These are phyloP conservation scores for Cyberlindnera subsufficiens DNA, from an alignment of 805 yeast species.

Conservation along the genomic window DNA sequence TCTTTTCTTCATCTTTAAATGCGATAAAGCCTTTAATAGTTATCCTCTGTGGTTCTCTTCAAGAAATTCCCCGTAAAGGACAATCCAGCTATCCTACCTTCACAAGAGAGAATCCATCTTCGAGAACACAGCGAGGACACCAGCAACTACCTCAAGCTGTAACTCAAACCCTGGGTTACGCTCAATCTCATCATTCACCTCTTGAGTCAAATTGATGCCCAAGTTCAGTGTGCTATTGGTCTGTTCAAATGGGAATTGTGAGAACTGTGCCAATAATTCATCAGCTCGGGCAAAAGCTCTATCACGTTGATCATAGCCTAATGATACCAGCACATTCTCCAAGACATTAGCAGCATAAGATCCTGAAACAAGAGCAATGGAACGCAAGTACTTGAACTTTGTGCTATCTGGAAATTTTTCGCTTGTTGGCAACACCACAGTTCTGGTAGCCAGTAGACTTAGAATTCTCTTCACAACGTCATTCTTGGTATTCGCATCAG, in stretches of 20 bases:
- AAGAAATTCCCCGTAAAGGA: too few species aligned
- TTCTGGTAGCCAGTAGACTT: constrained; percentile 64
- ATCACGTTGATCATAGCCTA: constrained; percentile 85
- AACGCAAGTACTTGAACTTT: constrained; percentile 65
- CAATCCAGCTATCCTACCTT: background rate
- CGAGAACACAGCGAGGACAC: constrained; percentile 83
- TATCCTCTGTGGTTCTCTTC: too few species aligned
- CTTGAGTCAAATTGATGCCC: constrained; percentile 58
- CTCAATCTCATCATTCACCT: constrained; percentile 39
- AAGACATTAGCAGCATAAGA: constrained; percentile 95
- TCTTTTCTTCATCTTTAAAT: background rate
- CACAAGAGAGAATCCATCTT: constrained; percentile 85
- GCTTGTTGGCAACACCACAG: constrained; percentile 49
- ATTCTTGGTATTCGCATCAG: constrained; percentile 82
- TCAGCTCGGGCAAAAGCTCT: constrained; percentile 93
- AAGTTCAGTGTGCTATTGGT: constrained; percentile 58
- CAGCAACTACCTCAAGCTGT: constrained; percentile 85
- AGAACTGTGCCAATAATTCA: constrained; percentile 73
- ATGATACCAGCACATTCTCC: constrained; percentile 74
- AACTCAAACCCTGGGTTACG: constrained; percentile 42
- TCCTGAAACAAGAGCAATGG: constrained; percentile 79
- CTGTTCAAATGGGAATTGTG: constrained; percentile 77
- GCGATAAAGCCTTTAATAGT: too few species aligned
- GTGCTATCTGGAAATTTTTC: constrained; percentile 66
- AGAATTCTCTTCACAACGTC: constrained; percentile 69